phyloP scores from a whole-genome alignment of 1,284 basidiomycete genomes.

The Ceratobasidium theobromae region DNA sequence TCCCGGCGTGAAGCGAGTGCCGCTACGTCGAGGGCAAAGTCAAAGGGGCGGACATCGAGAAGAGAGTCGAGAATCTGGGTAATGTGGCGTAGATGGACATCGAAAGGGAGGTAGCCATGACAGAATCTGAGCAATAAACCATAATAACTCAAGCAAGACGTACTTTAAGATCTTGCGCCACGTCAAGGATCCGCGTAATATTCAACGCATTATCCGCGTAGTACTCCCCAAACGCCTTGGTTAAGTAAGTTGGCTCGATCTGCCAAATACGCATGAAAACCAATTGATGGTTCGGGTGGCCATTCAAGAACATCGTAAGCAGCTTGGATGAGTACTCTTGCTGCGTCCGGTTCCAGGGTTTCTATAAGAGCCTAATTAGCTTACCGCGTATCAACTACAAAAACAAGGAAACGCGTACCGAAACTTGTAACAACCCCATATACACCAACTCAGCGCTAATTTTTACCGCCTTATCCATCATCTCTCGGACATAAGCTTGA shows the following conservation, averaged over 20 bases:
- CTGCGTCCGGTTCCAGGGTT: conserved; percentile 86
- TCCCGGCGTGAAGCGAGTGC: conserved; percentile 90
- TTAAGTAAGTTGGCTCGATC: conserved; percentile 80
- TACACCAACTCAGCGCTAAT: conserved; percentile 93
- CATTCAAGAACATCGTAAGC: conserved; percentile 86
- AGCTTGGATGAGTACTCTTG: conserved; percentile 84
- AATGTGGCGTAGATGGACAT: too few relatives aligned
- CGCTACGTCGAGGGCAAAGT: conserved; percentile 90
- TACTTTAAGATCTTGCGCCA: conserved; percentile 93
- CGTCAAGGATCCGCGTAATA: conserved; percentile 91
- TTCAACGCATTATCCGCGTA: conserved; percentile 92
- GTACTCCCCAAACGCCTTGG: conserved; percentile 85
- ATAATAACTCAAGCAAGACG: conserved; percentile 37
- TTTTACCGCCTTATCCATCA: conserved; percentile 89
- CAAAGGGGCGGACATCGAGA: conserved; percentile 83
- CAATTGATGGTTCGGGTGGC: conserved; percentile 91
- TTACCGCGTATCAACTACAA: background rate
- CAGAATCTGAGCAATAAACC: conserved; percentile 14
- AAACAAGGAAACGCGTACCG: conserved; percentile 55
- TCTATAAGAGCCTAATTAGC: conserved; percentile 51
- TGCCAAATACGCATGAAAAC: conserved; percentile 97
- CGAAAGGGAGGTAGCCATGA: too few relatives aligned
- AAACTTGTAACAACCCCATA: conserved; percentile 88
- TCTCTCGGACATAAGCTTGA: conserved; percentile 75
- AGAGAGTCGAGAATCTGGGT: conserved; percentile 85